Base-by-base conservation (phyloP, 352 stramenopile species). In the Globisporangium echinulatum region DNA sequence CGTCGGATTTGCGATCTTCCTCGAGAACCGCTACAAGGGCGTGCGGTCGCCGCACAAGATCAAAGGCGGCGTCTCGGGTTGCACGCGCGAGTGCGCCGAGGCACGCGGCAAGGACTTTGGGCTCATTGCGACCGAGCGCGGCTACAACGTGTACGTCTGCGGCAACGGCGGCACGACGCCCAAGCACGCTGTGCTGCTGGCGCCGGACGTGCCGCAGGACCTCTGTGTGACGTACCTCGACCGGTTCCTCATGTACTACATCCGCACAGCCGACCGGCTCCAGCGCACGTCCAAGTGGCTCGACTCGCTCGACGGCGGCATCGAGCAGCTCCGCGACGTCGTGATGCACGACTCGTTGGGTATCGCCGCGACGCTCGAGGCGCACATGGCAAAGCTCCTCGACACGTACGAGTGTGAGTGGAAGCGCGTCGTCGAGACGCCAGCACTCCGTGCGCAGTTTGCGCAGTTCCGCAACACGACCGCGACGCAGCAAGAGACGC, bases 331-430 rank as follows among this genome's bases (percentile, higher is more conserved):
- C 42, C 67, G 68, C 1, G 64, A 69, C 19, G 72, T 82, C 8
- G 87, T 97, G 38, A 95, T 97, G 63, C 68, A 96, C 58, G 90
- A 97, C 65, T 92, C 85, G 19, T 74, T 97, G 1, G 88, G 86
- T 33, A 96, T 97, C 58, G 88, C 74, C 43, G 84, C 75, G 10
- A 90, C 63, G 47, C 66, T 84, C 40, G 74, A 84, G 56, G 68
- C 93, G 65, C 86, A 95, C 47, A 97, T 97, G 88, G 72, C 77
- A 54, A 74, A 85, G 55, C 72, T 97, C 48, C 79, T 97, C n/a
- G 75, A 95, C 66, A 97, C 87, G 19, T 97, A 97, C 76, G 87
- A 97, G 69, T 94, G 95, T 65, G 91, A 97, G 70, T 97, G 90
- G 90, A 91, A 92, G 54, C 90, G 94, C 61, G 89, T 97, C 66